These are phyloP conservation scores for Pilatotrama ljubarskyi DNA, from an alignment of 768 basidiomycete genomes.

Conservation along the genomic window DNA sequence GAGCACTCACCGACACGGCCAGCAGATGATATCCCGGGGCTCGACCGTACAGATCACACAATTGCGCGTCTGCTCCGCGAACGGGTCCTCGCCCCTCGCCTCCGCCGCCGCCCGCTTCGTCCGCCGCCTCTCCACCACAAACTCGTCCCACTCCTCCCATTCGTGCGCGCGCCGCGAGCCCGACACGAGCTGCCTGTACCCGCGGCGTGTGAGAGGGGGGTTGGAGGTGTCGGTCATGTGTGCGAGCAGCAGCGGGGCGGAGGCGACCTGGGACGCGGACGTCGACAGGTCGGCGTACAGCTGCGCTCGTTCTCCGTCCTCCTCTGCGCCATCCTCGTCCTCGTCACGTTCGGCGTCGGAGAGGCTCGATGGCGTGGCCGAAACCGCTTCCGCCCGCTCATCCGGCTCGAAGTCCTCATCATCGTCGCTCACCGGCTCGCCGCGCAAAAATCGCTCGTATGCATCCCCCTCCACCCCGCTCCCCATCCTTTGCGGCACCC, in stretches of 20 bases:
- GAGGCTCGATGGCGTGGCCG: background rate
- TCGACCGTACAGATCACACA: constrained; percentile 78
- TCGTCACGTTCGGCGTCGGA: constrained; percentile 15
- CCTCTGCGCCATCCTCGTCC: constrained; percentile 12
- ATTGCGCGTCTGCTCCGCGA: constrained; percentile 31
- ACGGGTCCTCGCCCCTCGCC: constrained; percentile 18
- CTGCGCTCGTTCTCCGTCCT: constrained; percentile 35
- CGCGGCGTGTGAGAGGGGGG: constrained; percentile 51
- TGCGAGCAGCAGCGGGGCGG: constrained; percentile 52
- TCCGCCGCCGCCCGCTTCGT: constrained; percentile 12
- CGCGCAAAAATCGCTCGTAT: constrained; percentile 61
- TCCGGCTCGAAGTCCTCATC: constrained; percentile 40
- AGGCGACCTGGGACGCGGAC: constrained; percentile 32
- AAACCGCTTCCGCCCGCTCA: background rate
- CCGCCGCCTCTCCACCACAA: constrained; percentile 33
- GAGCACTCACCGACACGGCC: constrained; percentile 72
- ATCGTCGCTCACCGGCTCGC: constrained; percentile 54
- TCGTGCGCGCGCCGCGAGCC: constrained; percentile 18
- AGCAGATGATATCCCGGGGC: constrained; percentile 71
- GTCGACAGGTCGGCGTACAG: constrained; percentile 58
- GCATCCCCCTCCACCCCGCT: constrained; percentile 41
- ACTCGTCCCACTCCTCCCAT: constrained; percentile 31
- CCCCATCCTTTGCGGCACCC: constrained; percentile 10
- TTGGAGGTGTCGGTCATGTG: constrained; percentile 48
- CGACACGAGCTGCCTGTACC: constrained; percentile 42